Evolutionary conservation across 139 green algal species (phyloP), one percentile per base, ranked within the genome.

Genomic region (Ettlia oleoabundans): DNA sequence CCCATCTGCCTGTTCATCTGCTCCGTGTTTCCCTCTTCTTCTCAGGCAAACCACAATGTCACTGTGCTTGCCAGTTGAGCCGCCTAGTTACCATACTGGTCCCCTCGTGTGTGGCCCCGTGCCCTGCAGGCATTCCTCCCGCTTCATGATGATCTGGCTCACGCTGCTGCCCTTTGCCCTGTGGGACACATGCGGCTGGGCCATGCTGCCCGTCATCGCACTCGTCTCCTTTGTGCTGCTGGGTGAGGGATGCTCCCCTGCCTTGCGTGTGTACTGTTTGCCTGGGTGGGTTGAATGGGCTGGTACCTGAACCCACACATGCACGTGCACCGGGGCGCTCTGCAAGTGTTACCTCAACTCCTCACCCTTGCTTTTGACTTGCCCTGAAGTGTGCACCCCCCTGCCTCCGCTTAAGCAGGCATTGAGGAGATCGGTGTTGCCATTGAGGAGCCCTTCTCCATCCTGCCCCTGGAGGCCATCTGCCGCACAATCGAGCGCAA

Each of bases 161-260:
- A 81, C 58, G 28, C 58, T 81, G 75, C 75, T 81, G 75, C 75
- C 75, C 75, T 81, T 38, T 64, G 85, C 80, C 76, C 84, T 96
- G 69, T 98, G 92, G 91, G 30, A 81, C 37, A 82, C 72, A 24
- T 89, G 83, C 37, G 82, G 86, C 24, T 96, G 91, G 92, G 88
- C 80, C 22, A 92, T 82, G 33, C 43, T 96, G 35, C 88, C 89
- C 24, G 73, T 91, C 30, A 86, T 65, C 61, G 63, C 58, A 9
- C 68, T 91, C 70, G 89, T 96, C 42, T 72, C 89, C 26, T 93
- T 94, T 76, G 78, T 97, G 52, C 86, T 97, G 83, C 86, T 94
- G 78, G 67, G 24, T 55, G 67, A n/a, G 19, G 24, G 8, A n/a
- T n/a, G n/a, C n/a, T n/a, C n/a, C n/a, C n/a, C n/a, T n/a, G n/a